A percentile compares a stretch with the other conserved stretches of the same genome.
These are phyloP conservation scores for Sphaerulina vaccinii DNA, from an alignment of 2,329 filamentous ascomycete species.

Conservation along the genomic window DNA sequence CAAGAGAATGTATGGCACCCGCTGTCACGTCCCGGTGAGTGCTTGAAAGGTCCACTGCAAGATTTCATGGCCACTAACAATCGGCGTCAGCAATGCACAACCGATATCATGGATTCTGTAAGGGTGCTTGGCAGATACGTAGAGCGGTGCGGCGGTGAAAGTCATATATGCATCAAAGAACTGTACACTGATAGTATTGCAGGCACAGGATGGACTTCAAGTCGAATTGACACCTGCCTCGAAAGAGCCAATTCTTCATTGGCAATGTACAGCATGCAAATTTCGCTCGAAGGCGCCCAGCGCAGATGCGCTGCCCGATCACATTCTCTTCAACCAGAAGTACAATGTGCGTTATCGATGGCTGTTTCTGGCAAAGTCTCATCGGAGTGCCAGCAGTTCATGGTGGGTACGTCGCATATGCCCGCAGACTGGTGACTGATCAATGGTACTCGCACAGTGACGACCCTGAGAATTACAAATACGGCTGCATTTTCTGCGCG, in stretches of 20 bases:
- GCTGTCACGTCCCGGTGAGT: no score
- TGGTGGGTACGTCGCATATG: no score
- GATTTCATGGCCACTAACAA: no score
- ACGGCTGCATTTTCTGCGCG: constrained; percentile 24
- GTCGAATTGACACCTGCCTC: constrained; percentile 11
- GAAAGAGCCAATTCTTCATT: constrained; percentile 8
- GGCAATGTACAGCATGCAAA: constrained; percentile 19
- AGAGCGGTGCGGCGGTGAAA: no score
- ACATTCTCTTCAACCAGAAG: constrained; percentile 11
- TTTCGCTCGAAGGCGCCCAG: constrained; percentile 13
- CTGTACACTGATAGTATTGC: no score
- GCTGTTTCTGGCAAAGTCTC: constrained; percentile 22
- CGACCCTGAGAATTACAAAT: constrained; percentile 13
- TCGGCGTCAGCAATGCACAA: constrained; percentile 7
- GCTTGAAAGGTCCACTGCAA: no score
- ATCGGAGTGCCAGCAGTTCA: constrained; percentile 5
- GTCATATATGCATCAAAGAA: no score
- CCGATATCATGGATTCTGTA: constrained; percentile 21
- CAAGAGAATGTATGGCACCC: no score
- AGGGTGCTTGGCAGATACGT: constrained; percentile 17
- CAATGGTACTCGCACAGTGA: no score
- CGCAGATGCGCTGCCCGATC: constrained; percentile 4
- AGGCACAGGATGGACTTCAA: constrained; percentile 19
- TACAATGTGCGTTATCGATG: constrained; percentile 22
- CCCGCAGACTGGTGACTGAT: no score